phyloP scores from a whole-genome alignment of 75 land plant genomes.

The Isoetes taiwanensis region DNA sequence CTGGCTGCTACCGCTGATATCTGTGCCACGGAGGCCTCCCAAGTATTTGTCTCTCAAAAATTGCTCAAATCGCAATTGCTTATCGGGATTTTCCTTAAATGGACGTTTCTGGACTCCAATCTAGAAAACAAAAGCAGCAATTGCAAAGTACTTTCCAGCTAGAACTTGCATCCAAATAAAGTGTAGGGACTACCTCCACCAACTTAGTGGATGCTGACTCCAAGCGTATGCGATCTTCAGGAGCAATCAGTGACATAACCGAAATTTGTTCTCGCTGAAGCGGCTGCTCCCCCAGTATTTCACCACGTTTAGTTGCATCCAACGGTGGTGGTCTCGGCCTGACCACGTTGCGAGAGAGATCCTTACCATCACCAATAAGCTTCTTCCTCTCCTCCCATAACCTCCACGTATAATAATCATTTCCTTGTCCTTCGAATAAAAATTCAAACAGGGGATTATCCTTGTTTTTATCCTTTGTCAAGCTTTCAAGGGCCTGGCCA shows the following conservation, averaged over 20 bases:
- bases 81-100: slow-evolving; percentile 61
- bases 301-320: not conserved
- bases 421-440: slow-evolving; percentile 69
- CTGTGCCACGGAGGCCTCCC: slow-evolving; percentile 64
- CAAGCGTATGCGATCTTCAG: slow-evolving; percentile 27
- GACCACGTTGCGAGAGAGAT: not conserved
- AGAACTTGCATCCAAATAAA: not conserved
- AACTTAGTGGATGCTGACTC: slow-evolving; percentile 33
- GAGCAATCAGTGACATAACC: slow-evolving; percentile 13
- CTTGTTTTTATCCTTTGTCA: slow-evolving; percentile 67
- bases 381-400: slow-evolving; percentile 78
- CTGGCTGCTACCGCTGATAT: slow-evolving; percentile 26
- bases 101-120: slow-evolving; percentile 18
- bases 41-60: slow-evolving; percentile 78
- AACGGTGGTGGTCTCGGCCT: not conserved
- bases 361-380: slow-evolving; percentile 24
- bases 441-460: slow-evolving; percentile 68
- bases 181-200: slow-evolving; percentile 9
- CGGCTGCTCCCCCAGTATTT: not conserved
- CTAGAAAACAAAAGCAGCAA: not conserved
- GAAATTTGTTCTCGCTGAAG: slow-evolving; percentile 25
- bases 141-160: not conserved
- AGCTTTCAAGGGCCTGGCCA: slow-evolving; percentile 75
- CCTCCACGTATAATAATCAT: slow-evolving; percentile 68
- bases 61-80: slow-evolving; percentile 91